These are phyloP conservation scores for Alternaria rosae DNA, from an alignment of 2,329 filamentous ascomycete species.

Conservation along the genomic window DNA sequence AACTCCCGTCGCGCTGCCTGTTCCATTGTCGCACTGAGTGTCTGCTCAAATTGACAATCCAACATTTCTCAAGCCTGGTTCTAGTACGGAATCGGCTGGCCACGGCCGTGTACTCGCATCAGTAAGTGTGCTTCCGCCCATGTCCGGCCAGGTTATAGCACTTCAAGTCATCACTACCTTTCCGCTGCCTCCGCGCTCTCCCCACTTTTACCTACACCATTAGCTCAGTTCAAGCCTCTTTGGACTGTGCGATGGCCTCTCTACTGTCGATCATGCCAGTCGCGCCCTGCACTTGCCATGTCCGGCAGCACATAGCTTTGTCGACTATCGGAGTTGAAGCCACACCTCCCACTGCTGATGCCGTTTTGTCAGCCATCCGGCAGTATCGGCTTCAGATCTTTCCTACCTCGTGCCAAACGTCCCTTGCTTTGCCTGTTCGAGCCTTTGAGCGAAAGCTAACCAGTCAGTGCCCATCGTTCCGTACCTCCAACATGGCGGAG, in stretches of 20 bases:
- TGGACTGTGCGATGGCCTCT: constrained; percentile 1
- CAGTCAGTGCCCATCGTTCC: constrained; percentile 47
- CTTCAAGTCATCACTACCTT: constrained; percentile 31
- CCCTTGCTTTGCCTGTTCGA: constrained; percentile 15
- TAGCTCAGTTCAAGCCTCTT: constrained; percentile 15
- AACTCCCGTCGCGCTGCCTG: not conserved
- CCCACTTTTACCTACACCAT: constrained; percentile 20
- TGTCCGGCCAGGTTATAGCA: constrained; percentile 26
- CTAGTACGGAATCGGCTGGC: constrained; percentile 4
- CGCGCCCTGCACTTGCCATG: constrained; percentile 24
- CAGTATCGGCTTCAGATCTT: constrained; percentile 28
- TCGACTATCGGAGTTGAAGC: constrained; percentile 7
- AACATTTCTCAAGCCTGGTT: not conserved
- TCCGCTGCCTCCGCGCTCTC: constrained; percentile 32
- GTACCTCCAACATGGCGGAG: constrained; percentile 45
- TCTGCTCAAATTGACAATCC: not conserved
- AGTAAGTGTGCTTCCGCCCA: constrained; percentile 32
- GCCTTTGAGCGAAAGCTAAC: constrained; percentile 32
- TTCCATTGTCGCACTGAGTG: constrained; percentile 1
- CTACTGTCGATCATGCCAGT: constrained; percentile 1
- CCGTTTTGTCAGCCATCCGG: constrained; percentile 24
- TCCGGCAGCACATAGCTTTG: constrained; percentile 10
- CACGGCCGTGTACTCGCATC: constrained; percentile 7
- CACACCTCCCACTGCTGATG: not conserved
- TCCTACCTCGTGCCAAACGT: constrained; percentile 6